Percentiles rank a stretch among this genome's conserved stretches.
These are phyloP conservation scores for Alternaria solani DNA, from an alignment of 2,329 filamentous ascomycete species.

Conservation along the genomic window DNA sequence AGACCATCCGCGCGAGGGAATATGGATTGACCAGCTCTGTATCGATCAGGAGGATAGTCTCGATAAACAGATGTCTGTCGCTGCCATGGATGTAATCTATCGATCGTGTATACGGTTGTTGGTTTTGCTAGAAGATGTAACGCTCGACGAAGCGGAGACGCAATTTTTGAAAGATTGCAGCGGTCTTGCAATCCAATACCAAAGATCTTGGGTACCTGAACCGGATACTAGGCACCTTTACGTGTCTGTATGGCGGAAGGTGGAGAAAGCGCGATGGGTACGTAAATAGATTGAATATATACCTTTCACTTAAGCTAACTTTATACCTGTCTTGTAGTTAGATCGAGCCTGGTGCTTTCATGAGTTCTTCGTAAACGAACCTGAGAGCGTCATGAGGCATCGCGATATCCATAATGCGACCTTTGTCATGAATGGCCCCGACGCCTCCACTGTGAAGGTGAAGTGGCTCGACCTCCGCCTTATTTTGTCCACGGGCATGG, in stretches of 20 bases:
- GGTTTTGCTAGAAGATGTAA: slow-evolving; percentile 25
- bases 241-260: slow-evolving; percentile 16
- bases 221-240: neutral
- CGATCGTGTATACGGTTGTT: slow-evolving; percentile 21
- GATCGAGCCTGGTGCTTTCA: slow-evolving; percentile 28
- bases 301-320: neutral
- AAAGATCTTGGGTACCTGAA: neutral
- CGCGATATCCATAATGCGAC: slow-evolving; percentile 20
- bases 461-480: slow-evolving; percentile 19
- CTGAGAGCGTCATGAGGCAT: slow-evolving; percentile 20
- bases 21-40: slow-evolving; percentile 32
- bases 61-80: slow-evolving; percentile 24
- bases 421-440: slow-evolving; percentile 24
- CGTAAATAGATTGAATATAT: neutral
- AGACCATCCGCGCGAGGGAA: slow-evolving; percentile 21
- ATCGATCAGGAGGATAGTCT: slow-evolving; percentile 16
- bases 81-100: slow-evolving; percentile 32
- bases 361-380: slow-evolving; percentile 27
- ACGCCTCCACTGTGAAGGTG: slow-evolving; percentile 17
- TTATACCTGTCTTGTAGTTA: slow-evolving; percentile 1
- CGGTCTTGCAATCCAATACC: neutral
- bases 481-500: slow-evolving; percentile 9
- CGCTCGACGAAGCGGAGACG: slow-evolving; percentile 13
- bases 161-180: slow-evolving; percentile 11
- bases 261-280: slow-evolving; percentile 17